Evolutionary conservation across 2,329 filamentous ascomycete genomes (phyloP).

Genomic region (Westerdykella ornata): DNA sequence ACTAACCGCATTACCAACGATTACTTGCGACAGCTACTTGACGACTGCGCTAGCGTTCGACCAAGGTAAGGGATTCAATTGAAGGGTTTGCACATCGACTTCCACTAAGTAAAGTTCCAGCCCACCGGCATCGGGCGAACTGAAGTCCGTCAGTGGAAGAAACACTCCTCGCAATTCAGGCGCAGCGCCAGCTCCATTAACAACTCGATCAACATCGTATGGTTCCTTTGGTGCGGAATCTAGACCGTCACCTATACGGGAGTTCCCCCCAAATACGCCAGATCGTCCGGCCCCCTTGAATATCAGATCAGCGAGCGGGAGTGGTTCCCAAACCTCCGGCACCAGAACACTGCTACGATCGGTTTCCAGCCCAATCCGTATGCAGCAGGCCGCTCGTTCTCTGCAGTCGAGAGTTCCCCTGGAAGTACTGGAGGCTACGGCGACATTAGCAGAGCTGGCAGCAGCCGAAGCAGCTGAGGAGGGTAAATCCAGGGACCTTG

Average conservation of each 20-base stretch:
- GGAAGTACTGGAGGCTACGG: too few relatives aligned
- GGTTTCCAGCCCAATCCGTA: neutral
- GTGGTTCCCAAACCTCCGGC: neutral
- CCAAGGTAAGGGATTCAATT: conserved; percentile 3
- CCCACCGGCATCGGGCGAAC: too few relatives aligned
- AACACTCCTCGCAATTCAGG: too few relatives aligned
- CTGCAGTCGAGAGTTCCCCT: too few relatives aligned
- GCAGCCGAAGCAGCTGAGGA: too few relatives aligned
- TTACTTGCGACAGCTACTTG: conserved; percentile 6
- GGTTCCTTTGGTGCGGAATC: neutral
- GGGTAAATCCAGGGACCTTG: too few relatives aligned
- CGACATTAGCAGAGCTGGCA: too few relatives aligned
- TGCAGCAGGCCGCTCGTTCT: neutral
- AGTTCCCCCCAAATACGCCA: conserved; percentile 11
- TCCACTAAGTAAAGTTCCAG: too few relatives aligned
- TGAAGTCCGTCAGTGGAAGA: too few relatives aligned
- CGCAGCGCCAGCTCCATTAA: neutral
- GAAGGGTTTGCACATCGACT: too few relatives aligned
- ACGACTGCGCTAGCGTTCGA: conserved; percentile 3
- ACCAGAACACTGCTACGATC: neutral
- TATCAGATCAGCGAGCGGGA: conserved; percentile 8
- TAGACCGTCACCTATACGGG: neutral
- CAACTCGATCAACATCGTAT: neutral
- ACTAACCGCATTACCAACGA: conserved; percentile 7
- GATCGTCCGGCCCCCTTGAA: conserved; percentile 25